phyloP scores from a whole-genome alignment of 2,329 filamentous ascomycete genomes.

The Colletotrichum scovillei region DNA sequence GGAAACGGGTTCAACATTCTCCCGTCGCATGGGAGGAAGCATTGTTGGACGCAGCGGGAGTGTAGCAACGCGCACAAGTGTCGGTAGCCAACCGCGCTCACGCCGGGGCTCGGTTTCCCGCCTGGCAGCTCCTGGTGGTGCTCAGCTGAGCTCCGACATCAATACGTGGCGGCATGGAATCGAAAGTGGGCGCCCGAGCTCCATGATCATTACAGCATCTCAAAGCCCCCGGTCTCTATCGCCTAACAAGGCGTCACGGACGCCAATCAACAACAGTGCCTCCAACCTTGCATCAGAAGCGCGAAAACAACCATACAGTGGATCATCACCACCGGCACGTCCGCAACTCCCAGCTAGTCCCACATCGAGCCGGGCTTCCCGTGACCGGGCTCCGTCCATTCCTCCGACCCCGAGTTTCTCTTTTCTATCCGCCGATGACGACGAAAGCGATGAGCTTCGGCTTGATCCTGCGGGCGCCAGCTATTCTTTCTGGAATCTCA shows the following conservation, averaged over 20 bases:
- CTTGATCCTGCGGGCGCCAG: conserved; percentile 53
- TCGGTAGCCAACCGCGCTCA: conserved; percentile 59
- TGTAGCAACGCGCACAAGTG: conserved; percentile 64
- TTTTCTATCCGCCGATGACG: conserved; percentile 56
- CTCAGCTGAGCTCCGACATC: conserved; percentile 73
- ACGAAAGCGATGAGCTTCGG: conserved; percentile 51
- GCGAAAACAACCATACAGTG: conserved; percentile 56
- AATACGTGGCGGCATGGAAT: conserved; percentile 85
- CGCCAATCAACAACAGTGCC: conserved; percentile 49
- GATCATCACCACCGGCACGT: conserved; percentile 38
- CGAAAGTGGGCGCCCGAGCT: conserved; percentile 55
- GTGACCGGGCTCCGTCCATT: conserved; percentile 42
- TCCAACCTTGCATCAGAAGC: conserved; percentile 58
- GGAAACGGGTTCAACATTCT: conserved; percentile 83
- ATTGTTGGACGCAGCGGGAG: conserved; percentile 69
- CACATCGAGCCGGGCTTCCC: conserved; percentile 44
- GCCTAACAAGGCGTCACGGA: conserved; percentile 56
- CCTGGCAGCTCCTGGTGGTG: conserved; percentile 40
- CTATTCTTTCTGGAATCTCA: conserved; percentile 68
- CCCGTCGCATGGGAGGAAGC: conserved; percentile 69
- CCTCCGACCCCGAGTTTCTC: conserved; percentile 69
- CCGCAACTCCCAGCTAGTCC: conserved; percentile 50
- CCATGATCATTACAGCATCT: conserved; percentile 50
- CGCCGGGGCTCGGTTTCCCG: conserved; percentile 65
- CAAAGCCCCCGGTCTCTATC: conserved; percentile 68